phyloP scores from a whole-genome alignment of 1,284 basidiomycete genomes.

The Schizophyllum amplum region DNA sequence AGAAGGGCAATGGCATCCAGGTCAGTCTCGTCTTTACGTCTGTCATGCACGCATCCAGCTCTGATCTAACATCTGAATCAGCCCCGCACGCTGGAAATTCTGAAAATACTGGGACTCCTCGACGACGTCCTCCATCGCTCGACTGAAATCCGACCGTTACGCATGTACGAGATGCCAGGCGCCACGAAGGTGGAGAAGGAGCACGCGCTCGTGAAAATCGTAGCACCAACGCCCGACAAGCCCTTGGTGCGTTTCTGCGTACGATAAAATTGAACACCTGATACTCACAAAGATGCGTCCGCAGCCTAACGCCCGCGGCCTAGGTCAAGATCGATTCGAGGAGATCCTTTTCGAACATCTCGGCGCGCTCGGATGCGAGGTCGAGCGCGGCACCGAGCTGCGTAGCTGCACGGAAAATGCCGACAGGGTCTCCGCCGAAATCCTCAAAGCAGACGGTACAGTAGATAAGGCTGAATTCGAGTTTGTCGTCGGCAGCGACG shows the following conservation, averaged over 20 bases:
- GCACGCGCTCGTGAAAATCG: conserved; percentile 8
- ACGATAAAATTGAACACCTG: no score
- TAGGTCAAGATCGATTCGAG: conserved; percentile 33
- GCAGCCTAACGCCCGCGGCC: conserved; percentile 22
- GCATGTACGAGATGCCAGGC: conserved; percentile 12
- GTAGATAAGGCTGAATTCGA: conserved; percentile 13
- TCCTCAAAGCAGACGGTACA: conserved; percentile 8
- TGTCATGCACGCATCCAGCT: not conserved
- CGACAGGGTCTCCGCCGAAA: conserved; percentile 7
- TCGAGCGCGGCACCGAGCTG: conserved; percentile 32
- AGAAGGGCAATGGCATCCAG: conserved; percentile 13
- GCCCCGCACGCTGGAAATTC: not conserved
- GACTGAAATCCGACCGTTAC: not conserved
- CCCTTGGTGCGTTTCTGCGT: conserved; percentile 10
- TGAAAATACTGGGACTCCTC: not conserved
- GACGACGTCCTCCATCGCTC: not conserved
- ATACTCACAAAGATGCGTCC: no score
- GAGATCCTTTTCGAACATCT: conserved; percentile 26
- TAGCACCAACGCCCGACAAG: conserved; percentile 4
- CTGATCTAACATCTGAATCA: not conserved
- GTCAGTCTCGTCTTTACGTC: conserved; percentile 2
- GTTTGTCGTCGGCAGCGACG: conserved; percentile 15
- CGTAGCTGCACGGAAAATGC: conserved; percentile 21
- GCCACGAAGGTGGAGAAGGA: conserved; percentile 7
- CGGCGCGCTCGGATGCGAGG: conserved; percentile 20